Evolutionary conservation across 352 stramenopile genomes (phyloP).

Genomic region (Chrysophaeum taylorii): DNA sequence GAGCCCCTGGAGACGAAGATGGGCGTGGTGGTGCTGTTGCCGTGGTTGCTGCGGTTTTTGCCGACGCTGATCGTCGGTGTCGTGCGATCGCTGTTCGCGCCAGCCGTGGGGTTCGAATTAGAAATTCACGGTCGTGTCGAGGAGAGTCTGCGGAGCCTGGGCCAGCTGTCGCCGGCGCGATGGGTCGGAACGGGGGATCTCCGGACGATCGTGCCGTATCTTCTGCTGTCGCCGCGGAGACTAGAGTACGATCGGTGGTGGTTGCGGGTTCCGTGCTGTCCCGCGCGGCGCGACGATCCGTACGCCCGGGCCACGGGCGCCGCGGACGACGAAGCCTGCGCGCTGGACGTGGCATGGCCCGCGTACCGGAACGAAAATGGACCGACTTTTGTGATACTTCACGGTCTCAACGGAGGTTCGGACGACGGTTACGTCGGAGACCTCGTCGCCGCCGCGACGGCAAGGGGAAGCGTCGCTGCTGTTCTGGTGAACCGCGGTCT

Average conservation of each 20-base stretch:
- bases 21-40: too few species aligned
- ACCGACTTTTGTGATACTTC: slow-evolving; percentile 55
- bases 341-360: slow-evolving; percentile 52
- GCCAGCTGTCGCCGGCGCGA: too few species aligned
- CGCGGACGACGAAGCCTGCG: slow-evolving; percentile 43
- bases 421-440: slow-evolving; percentile 57
- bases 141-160: too few species aligned
- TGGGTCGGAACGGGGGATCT: slow-evolving; percentile 48
- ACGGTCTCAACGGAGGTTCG: slow-evolving; percentile 56
- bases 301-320: slow-evolving; percentile 6
- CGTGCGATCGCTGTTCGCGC: too few species aligned
- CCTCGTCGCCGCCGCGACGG: slow-evolving; percentile 36
- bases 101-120: too few species aligned
- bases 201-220: slow-evolving; percentile 46
- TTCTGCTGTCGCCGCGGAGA: slow-evolving; percentile 33
- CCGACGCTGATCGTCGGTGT: too few species aligned
- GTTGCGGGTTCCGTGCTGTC: slow-evolving; percentile 9
- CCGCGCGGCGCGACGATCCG: not conserved
- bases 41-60: too few species aligned
- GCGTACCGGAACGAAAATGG: slow-evolving; percentile 27
- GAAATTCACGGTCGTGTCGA: too few species aligned
- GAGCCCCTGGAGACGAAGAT: too few species aligned
- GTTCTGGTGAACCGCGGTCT: slow-evolving; percentile 54
- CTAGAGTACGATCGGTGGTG: slow-evolving; percentile 37
- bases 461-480: slow-evolving; percentile 32